Evolutionary conservation across 257 asterid genomes (phyloP).

Genomic region (Solanum dulcamara): DNA sequence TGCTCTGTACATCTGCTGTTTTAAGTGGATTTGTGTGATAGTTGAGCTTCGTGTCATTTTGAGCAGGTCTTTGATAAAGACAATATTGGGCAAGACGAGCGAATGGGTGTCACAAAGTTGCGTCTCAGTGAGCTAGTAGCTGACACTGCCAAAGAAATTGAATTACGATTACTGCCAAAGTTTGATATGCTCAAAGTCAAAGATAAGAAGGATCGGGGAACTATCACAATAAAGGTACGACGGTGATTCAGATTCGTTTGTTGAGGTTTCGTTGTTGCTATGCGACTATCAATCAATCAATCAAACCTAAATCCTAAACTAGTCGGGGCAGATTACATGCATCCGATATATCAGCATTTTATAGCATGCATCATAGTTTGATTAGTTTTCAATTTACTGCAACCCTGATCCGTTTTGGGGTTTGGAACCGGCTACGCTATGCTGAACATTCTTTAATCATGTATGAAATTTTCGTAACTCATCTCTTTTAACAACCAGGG

Average conservation of each 20-base stretch:
- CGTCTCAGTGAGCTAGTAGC: conserved; percentile 64
- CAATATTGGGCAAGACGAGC: conserved; percentile 73
- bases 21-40: not conserved
- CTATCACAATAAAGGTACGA: conserved; percentile 55
- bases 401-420: not conserved
- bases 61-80: conserved; percentile 81
- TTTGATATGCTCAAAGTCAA: conserved; percentile 82
- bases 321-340: not conserved
- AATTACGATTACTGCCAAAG: conserved; percentile 57
- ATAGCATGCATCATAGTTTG: not conserved
- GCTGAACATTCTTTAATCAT: not conserved
- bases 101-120: conserved; percentile 59
- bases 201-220: conserved; percentile 92
- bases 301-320: not conserved
- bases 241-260: not conserved
- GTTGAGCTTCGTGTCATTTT: not conserved
- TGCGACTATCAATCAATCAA: not conserved
- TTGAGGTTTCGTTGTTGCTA: not conserved
- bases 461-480: not conserved
- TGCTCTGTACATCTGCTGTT: not conserved
- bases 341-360: not conserved
- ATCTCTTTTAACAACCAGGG: not conserved
- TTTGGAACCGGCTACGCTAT: not conserved
- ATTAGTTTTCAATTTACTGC: not conserved
- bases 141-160: conserved; percentile 45